A percentile compares a stretch with the other conserved stretches of the same genome.
Conservation (phyloP, 2,329 filamentous ascomycete species). For the Sarocladium kiliense region DNA sequence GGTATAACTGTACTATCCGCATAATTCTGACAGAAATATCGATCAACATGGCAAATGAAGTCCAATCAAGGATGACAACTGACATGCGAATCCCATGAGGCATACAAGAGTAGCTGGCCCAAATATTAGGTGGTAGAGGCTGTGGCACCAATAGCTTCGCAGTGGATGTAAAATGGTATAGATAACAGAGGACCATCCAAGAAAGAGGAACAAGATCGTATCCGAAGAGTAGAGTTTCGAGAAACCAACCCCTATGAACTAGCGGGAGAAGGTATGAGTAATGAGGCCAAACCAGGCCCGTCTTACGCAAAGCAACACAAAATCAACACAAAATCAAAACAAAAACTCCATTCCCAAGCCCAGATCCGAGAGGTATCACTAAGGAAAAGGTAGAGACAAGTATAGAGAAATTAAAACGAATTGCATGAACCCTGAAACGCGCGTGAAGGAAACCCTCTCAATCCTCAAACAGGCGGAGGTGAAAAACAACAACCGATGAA, state of each 20-base stretch:
- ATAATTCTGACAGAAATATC: too few species aligned
- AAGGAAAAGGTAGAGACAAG: constrained; percentile 6
- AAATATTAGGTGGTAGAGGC: constrained; percentile 10
- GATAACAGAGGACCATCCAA: constrained; percentile 13
- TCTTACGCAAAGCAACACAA: too few species aligned
- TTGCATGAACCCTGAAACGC: neutral
- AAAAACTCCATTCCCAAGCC: constrained; percentile 10
- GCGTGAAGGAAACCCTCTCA: neutral
- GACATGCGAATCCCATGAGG: too few species aligned
- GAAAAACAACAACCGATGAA: neutral
- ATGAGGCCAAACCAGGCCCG: too few species aligned
- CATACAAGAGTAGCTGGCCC: constrained; percentile 21
- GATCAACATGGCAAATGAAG: too few species aligned
- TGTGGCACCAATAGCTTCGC: too few species aligned
- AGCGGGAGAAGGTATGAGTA: neutral
- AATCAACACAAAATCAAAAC: neutral
- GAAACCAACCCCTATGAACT: neutral
- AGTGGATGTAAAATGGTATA: constrained; percentile 11
- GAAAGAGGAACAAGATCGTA: constrained; percentile 16
- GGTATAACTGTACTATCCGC: too few species aligned
- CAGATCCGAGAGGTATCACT: constrained; percentile 12
- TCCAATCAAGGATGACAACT: too few species aligned
- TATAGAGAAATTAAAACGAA: neutral
- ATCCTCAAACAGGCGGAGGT: neutral
- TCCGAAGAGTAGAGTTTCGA: neutral